Base-by-base conservation (phyloP, 2,329 filamentous ascomycete species). In the Scopulariopsis brevicaulis region DNA sequence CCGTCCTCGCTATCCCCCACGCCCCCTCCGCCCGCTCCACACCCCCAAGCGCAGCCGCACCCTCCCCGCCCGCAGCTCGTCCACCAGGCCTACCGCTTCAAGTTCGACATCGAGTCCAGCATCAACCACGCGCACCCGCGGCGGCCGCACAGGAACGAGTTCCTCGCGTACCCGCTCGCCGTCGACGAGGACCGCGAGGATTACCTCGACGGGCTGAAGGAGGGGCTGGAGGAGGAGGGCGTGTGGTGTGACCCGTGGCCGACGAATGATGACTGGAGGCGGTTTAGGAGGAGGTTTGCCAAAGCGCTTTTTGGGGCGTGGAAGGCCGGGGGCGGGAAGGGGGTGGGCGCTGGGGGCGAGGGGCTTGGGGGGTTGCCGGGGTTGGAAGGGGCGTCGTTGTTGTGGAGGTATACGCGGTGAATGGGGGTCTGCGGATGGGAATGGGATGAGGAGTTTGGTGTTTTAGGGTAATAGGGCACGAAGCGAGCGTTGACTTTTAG, bases 91-190 rank as follows among this genome's bases (percentile, higher is more conserved):
- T 76, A 76, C 63, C 71, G 74, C 59, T 76, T 73, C 67, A 74
- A 74, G 62, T 76, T 75, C 61, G 74, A 77, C 64, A 71, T 76
- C 56, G 74, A 76, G 58, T 69, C 70, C 59, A 74, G 74, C 64
- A 71, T 76, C 64, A 75, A 75, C 22, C 68, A 71, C 64, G 68
- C 72, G 59, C 71, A 70, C 57, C 68, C 72, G 4, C 70, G 73
- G 14, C 69, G 73, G 3, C 74, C 74, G 7, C 73, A 75, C 58
- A 67, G 71, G 56, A 74, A 74, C 62, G 68, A 71, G 61, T 64
- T 74, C 53, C 62, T 69, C 5, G 70, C 70, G 62, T 74, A 73
- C 63, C 69, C 70, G 22, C 64, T 72, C 2, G 63, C 64, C 54
- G 59, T 66, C 5, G 64, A 67, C 59, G 66, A 70, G 56, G 66